Conservation (phyloP, 176 grass and related monocot genomes). For the Themeda triandra region DNA sequence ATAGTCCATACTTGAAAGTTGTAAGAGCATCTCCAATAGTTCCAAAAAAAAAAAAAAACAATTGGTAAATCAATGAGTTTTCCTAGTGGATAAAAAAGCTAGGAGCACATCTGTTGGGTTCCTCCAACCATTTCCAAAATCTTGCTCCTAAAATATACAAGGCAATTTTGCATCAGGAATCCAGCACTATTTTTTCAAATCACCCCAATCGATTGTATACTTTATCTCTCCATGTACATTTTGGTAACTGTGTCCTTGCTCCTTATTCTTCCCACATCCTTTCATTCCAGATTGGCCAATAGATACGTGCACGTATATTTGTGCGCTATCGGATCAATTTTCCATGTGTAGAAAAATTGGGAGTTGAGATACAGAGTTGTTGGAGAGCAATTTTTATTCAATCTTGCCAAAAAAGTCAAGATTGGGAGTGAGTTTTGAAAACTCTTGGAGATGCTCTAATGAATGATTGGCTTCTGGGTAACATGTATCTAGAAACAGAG, state of each 20-base stretch:
- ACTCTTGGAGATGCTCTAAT: neutral
- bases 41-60: neutral
- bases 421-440: no score
- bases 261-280: neutral
- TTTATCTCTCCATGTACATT: neutral
- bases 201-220: neutral
- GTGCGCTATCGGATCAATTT: no score
- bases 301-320: no score
- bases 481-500: slow-evolving; percentile 9
- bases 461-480: neutral
- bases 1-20: neutral
- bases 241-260: neutral
- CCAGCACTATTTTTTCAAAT: neutral
- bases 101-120: neutral
- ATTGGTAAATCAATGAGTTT: neutral
- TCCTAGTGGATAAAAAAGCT: neutral
- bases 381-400: no score
- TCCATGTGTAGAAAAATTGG: no score
- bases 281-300: neutral
- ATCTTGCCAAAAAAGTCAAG: no score
- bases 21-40: neutral
- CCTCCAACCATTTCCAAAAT: neutral
- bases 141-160: neutral
- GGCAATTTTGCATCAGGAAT: neutral
- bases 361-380: no score